Percentiles rank a stretch among this genome's conserved stretches.
Conservation (phyloP, 768 basidiomycete species). For the Trametes meyenii region DNA sequence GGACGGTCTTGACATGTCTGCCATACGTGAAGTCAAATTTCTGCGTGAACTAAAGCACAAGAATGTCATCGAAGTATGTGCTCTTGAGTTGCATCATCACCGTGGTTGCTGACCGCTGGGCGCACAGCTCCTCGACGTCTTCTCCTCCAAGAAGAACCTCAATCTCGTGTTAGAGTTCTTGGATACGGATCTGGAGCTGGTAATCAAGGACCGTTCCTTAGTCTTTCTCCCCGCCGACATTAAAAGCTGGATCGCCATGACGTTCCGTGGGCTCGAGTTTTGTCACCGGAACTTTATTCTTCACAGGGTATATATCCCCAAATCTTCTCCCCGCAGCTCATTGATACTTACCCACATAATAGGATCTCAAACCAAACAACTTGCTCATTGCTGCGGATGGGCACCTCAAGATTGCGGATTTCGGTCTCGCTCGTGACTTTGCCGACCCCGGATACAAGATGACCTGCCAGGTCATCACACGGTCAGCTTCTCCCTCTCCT, state of each 20-base stretch:
- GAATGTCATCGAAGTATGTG: constrained; percentile 87
- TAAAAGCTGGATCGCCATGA: constrained; percentile 99
- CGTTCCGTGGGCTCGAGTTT: constrained; percentile 95
- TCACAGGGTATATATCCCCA: constrained; percentile 68
- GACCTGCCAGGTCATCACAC: constrained; percentile 98
- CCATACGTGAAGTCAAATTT: constrained; percentile 97
- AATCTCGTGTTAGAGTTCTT: constrained; percentile 97
- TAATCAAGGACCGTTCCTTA: constrained; percentile 91
- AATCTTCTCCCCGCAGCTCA: neutral
- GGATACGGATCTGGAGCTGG: constrained; percentile 94
- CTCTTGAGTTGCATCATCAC: neutral
- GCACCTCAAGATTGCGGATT: constrained; percentile 96
- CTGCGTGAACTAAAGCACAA: constrained; percentile 91
- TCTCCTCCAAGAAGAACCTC: constrained; percentile 93
- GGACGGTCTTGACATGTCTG: constrained; percentile 98
- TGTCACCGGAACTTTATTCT: constrained; percentile 94
- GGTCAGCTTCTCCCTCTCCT: constrained; percentile 52
- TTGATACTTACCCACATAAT: neutral
- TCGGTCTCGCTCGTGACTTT: constrained; percentile 96
- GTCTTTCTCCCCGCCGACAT: constrained; percentile 95
- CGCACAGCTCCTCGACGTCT: constrained; percentile 88
- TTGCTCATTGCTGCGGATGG: constrained; percentile 90
- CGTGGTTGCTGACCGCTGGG: neutral
- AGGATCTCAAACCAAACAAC: constrained; percentile 99
- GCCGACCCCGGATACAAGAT: constrained; percentile 95